Evolutionary conservation across 768 basidiomycete species (phyloP), one percentile per base, ranked within the genome.

Genomic region (Rhodosporidiobolus odoratus): DNA sequence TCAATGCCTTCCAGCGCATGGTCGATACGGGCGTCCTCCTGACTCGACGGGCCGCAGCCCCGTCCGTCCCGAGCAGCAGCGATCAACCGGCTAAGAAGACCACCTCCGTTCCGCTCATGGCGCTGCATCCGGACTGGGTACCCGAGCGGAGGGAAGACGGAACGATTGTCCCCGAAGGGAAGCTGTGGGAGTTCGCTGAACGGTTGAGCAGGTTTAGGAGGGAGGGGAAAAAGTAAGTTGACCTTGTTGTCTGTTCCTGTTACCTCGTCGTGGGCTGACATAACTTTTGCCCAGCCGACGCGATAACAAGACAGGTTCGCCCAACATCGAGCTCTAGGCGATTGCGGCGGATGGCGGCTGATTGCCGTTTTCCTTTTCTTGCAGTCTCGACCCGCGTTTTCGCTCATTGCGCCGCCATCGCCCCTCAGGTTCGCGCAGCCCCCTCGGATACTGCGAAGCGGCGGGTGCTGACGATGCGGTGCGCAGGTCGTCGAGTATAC

Each of bases 1-100:
- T 66, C 35, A 77, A 77, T 61, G 76, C 76, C 7, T 65, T 75
- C 59, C 58, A 70, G 25, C 73, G 75, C 9, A 57, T 74, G 48
- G 57, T 68, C 45, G 73, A 75, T 37, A 65, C 75, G 17, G 69
- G 69, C 43, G 50, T 77, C 57, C 59, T 75, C 62, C 64, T 75
- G 17, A 66, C 74, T 17, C 69, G 67, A 5, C 54, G 66, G 13
- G 15, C 43, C 0, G 8, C 35, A 6, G 10, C 30, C 35, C 12
- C 30, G 32, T 8, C 34, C 21, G 27, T n/a, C 52, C 19, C 53
- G n/a, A 35, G 30, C 50, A 19, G n/a, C 6, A 16, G 41, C n/a
- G 13, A 34, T 23, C 19, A 38, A 9, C 64, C 63, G 27, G 45
- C 48, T 30, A 60, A 64, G 50, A 77, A 77, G 38, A 7, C 63